These are phyloP conservation scores for Macrolepiota dolichaula DNA, from an alignment of 768 basidiomycete genomes.

Conservation along the genomic window DNA sequence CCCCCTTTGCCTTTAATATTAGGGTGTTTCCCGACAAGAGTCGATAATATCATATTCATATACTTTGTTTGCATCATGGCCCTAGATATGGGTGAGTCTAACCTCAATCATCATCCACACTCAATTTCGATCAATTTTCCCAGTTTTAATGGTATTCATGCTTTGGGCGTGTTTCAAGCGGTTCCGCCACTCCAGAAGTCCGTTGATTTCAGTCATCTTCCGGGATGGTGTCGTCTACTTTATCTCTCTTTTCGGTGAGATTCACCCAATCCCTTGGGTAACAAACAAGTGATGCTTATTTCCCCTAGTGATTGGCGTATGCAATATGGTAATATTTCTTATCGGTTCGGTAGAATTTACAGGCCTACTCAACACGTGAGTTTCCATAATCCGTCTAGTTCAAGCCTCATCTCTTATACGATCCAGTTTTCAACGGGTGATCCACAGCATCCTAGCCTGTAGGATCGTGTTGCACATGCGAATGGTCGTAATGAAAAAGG, in stretches of 20 bases:
- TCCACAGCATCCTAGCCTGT: slow-evolving; percentile 20
- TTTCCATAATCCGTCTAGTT: background rate
- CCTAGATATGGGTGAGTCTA: background rate
- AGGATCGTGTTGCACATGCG: slow-evolving; percentile 20
- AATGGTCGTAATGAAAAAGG: background rate
- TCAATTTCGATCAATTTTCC: slow-evolving; percentile 2
- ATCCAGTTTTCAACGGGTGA: slow-evolving; percentile 21
- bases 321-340: background rate
- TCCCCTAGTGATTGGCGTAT: background rate
- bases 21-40: background rate
- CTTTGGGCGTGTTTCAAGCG: slow-evolving; percentile 20
- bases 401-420: background rate
- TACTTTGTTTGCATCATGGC: background rate
- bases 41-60: background rate
- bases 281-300: background rate
- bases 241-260: slow-evolving; percentile 19
- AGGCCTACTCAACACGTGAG: background rate
- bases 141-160: slow-evolving; percentile 23
- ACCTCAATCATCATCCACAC: background rate
- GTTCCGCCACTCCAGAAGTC: slow-evolving; percentile 19
- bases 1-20: background rate
- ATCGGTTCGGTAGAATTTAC: background rate
- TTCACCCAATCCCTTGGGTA: background rate
- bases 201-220: slow-evolving; percentile 18
- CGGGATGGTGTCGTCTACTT: slow-evolving; percentile 24